Evolutionary conservation across 257 asterid species (phyloP).

Genomic region (Nicotiana benthamiana): DNA sequence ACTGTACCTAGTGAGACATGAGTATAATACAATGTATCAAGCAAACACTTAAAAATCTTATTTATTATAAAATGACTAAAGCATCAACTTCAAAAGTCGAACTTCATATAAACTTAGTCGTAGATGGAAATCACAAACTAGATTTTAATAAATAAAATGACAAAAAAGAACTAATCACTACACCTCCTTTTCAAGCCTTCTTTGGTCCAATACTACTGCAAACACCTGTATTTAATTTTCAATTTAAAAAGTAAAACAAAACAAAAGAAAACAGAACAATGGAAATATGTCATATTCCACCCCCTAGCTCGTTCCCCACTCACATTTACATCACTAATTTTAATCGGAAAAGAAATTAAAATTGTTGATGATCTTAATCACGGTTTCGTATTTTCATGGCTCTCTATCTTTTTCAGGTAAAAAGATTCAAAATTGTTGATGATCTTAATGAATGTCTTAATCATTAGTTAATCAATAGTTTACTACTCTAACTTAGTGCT

Average conservation of each 20-base stretch:
- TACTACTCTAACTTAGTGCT: neutral
- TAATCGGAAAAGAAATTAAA: neutral
- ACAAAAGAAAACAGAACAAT: neutral
- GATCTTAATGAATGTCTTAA: neutral
- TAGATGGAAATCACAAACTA: neutral
- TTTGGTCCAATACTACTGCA: constrained; percentile 25
- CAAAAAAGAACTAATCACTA: neutral
- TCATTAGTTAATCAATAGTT: neutral
- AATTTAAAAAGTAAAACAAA: neutral
- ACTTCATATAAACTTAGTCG: neutral
- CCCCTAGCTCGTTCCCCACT: constrained; percentile 13
- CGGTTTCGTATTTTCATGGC: too few relatives aligned
- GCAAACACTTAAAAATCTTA: neutral
- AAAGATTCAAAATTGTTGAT: neutral
- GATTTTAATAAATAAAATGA: neutral
- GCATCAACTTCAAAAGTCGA: constrained; percentile 1
- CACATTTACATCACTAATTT: constrained; percentile 24
- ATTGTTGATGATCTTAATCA: neutral
- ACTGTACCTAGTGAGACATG: neutral
- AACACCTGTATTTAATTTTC: constrained; percentile 30
- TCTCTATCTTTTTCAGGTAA: neutral
- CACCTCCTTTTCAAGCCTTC: constrained; percentile 31
- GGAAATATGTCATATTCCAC: constrained; percentile 36
- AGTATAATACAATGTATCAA: neutral
- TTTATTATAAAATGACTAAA: constrained; percentile 1